These are phyloP conservation scores for Elaeis oleifera DNA, from an alignment of 202 grass and related monocot genomes.

Conservation along the genomic window DNA sequence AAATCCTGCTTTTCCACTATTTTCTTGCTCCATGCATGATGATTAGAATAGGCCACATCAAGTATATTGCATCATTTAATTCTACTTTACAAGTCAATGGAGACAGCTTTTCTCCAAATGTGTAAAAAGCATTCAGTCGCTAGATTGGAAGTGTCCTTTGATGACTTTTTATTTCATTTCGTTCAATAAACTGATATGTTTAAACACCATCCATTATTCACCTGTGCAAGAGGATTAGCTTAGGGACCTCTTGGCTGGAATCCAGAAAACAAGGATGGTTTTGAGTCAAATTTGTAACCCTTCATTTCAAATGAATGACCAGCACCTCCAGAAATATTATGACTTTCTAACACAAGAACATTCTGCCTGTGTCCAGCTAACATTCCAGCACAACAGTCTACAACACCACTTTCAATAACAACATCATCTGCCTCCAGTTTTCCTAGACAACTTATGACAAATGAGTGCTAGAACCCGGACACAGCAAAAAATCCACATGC, in stretches of 20 bases:
- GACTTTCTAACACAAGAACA: slow-evolving; percentile 79
- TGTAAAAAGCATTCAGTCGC: no score
- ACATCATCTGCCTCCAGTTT: slow-evolving; percentile 67
- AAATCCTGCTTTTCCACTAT: no score
- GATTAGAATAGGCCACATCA: no score
- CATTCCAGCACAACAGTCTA: slow-evolving; percentile 67
- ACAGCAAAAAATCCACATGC: no score
- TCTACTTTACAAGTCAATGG: no score
- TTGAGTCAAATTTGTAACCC: slow-evolving; percentile 87
- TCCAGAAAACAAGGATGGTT: slow-evolving; percentile 85
- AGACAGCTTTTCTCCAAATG: no score
- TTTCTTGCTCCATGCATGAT: no score
- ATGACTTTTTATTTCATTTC: no score
- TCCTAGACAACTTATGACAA: slow-evolving; percentile 17
- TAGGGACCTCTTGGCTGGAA: slow-evolving; percentile 82
- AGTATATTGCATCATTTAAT: no score
- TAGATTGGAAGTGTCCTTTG: no score
- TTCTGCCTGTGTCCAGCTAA: slow-evolving; percentile 73
- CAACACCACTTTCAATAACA: slow-evolving; percentile 81
- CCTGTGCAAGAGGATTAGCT: slow-evolving; percentile 89
- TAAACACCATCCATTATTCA: slow-evolving; percentile 1
- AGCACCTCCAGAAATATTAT: slow-evolving; percentile 69
- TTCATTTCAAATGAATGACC: slow-evolving; percentile 92
- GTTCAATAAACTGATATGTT: no score
- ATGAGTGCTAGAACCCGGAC: no score